Conservation (phyloP, 768 basidiomycete species). For the Podaxis mareebaensis region DNA sequence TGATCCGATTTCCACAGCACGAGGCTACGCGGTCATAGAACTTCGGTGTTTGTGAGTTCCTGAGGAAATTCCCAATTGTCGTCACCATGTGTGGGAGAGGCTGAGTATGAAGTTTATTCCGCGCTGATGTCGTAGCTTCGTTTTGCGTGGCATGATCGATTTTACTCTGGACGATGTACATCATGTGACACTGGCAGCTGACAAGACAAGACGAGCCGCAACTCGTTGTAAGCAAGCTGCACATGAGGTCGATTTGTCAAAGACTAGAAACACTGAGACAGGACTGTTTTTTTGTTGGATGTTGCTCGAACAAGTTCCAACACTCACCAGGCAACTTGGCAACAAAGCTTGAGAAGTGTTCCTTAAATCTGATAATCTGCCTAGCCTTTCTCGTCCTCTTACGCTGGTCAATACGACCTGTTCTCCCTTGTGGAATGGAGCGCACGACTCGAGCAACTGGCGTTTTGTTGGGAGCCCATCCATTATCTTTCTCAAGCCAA, state of each 20-base stretch:
- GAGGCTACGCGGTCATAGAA: not conserved
- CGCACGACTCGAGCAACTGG: slow-evolving; percentile 65
- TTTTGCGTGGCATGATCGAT: not conserved
- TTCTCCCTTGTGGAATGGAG: slow-evolving; percentile 64
- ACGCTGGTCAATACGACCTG: not conserved
- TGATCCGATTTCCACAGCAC: not conserved
- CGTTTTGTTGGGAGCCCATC: slow-evolving; percentile 53
- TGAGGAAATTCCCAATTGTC: not conserved
- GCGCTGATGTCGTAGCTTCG: not conserved
- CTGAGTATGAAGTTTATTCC: not conserved
- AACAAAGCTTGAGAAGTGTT: no score
- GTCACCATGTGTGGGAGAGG: no score
- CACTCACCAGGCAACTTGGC: not conserved
- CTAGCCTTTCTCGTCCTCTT: not conserved
- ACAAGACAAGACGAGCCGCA: not conserved
- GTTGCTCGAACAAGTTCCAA: slow-evolving; percentile 16
- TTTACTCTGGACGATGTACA: not conserved
- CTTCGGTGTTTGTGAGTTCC: not conserved
- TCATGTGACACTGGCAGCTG: not conserved
- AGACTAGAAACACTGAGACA: not conserved
- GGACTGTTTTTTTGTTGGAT: not conserved
- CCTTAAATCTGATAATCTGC: slow-evolving; percentile 26
- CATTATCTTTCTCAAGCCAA: slow-evolving; percentile 42
- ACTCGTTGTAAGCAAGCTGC: not conserved
- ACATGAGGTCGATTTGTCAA: not conserved